Conservation (phyloP, 495 filamentous ascomycete species). For the Staphylotrichum tortipilum region DNA sequence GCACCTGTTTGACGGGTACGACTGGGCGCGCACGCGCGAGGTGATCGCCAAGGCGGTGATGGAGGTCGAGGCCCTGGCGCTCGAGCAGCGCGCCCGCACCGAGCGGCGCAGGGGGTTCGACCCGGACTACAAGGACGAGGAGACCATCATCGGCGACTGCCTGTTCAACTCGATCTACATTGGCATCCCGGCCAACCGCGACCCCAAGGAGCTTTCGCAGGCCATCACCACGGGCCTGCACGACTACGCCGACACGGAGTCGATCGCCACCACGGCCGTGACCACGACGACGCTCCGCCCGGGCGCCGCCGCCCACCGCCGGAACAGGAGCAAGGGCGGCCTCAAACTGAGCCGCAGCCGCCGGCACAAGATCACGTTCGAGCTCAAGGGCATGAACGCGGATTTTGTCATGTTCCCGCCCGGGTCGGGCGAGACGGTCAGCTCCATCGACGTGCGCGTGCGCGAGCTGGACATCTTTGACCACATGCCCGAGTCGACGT, state of each 20-base stretch:
- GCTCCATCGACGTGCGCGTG: conserved; percentile 73
- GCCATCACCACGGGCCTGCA: conserved; percentile 84
- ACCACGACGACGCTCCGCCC: conserved; percentile 52
- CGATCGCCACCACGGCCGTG: conserved; percentile 63
- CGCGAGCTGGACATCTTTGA: conserved; percentile 85
- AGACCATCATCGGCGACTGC: conserved; percentile 84
- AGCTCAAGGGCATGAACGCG: conserved; percentile 75
- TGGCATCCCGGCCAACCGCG: conserved; percentile 75
- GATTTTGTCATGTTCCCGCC: conserved; percentile 81
- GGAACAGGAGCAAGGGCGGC: conserved; percentile 48
- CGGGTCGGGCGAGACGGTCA: conserved; percentile 68
- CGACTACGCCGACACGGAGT: conserved; percentile 81
- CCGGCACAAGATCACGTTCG: conserved; percentile 90
- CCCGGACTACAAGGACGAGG: conserved; percentile 60
- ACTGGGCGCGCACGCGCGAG: conserved; percentile 84
- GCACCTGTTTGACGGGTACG: conserved; percentile 97
- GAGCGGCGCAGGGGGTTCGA: conserved; percentile 39
- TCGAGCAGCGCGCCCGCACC: conserved; percentile 54
- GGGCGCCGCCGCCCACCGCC: conserved; percentile 35
- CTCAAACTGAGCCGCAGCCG: conserved; percentile 77
- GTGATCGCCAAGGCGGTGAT: conserved; percentile 78
- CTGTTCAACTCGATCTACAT: conserved; percentile 99
- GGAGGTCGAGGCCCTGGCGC: conserved; percentile 71
- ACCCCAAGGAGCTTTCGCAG: conserved; percentile 67
- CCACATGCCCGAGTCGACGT: conserved; percentile 89